Conservation (phyloP, 768 basidiomycete species). For the Steccherinum ochraceum region DNA sequence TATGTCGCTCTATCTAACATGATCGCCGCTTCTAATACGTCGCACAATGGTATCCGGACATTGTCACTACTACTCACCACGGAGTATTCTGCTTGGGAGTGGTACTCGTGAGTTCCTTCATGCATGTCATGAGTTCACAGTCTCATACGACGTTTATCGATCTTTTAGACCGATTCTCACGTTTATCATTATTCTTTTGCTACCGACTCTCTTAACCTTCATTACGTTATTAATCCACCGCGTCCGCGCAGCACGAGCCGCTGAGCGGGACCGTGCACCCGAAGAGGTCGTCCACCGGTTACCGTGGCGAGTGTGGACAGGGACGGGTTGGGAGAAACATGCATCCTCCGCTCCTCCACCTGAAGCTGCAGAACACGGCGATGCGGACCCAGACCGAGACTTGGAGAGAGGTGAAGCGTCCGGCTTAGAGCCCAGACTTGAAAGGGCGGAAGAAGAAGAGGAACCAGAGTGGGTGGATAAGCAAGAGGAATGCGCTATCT, state of each 20-base stretch:
- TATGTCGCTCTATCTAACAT: slow-evolving; percentile 66
- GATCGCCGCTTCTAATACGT: slow-evolving; percentile 69
- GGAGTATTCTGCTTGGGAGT: slow-evolving; percentile 83
- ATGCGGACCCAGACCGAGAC: slow-evolving; percentile 15
- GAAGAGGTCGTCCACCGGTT: slow-evolving; percentile 72
- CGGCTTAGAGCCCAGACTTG: neutral
- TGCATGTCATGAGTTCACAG: no score
- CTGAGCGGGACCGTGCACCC: slow-evolving; percentile 78
- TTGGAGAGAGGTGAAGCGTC: slow-evolving; percentile 10
- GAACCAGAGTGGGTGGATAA: slow-evolving; percentile 71
- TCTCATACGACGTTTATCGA: neutral
- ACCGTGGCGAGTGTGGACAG: slow-evolving; percentile 82
- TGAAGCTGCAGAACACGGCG: slow-evolving; percentile 5
- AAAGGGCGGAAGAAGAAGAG: slow-evolving; percentile 12
- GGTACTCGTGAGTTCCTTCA: slow-evolving; percentile 69
- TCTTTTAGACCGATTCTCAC: slow-evolving; percentile 77
- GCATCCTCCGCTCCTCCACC: slow-evolving; percentile 26
- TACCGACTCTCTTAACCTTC: slow-evolving; percentile 86
- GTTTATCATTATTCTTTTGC: slow-evolving; percentile 80
- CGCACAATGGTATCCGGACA: slow-evolving; percentile 70
- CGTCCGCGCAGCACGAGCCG: slow-evolving; percentile 74
- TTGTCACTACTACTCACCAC: slow-evolving; percentile 72
- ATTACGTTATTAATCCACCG: slow-evolving; percentile 87
- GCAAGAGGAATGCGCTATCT: slow-evolving; percentile 90
- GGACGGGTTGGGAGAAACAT: slow-evolving; percentile 75